phyloP scores from a whole-genome alignment of 2,329 filamentous ascomycete genomes.

The Aspergillus costaricaensis region DNA sequence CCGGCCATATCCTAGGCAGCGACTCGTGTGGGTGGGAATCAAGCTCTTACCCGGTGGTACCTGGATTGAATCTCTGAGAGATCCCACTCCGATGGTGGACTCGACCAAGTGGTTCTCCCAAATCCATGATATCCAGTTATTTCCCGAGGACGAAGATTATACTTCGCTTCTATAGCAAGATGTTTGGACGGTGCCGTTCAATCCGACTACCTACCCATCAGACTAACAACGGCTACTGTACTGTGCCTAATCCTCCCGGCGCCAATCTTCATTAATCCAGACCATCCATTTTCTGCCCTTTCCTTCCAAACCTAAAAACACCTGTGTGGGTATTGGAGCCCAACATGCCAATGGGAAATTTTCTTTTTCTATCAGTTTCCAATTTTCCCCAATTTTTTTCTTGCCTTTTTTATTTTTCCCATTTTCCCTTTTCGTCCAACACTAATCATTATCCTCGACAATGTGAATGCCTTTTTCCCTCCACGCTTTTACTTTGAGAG shows the following conservation, averaged over 20 bases:
- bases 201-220: neutral
- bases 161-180: neutral
- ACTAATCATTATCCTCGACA: slow-evolving; percentile 1
- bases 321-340: slow-evolving; percentile 10
- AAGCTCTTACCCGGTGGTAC: slow-evolving; percentile 16
- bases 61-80: slow-evolving; percentile 19
- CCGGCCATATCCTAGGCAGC: neutral
- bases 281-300: slow-evolving; percentile 16
- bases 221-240: slow-evolving; percentile 15
- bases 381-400: neutral
- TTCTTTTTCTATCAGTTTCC: neutral
- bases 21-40: slow-evolving; percentile 19
- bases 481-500: neutral
- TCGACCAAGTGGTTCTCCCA: neutral
- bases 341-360: slow-evolving; percentile 14
- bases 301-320: slow-evolving; percentile 18
- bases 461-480: neutral
- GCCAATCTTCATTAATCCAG: slow-evolving; percentile 26
- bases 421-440: neutral
- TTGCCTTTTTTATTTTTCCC: neutral
- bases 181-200: neutral
- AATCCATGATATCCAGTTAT: neutral
- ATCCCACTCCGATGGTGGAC: slow-evolving; percentile 17
- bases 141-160: neutral
- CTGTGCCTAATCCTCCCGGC: slow-evolving; percentile 24